Conservation (phyloP, 2,329 filamentous ascomycete genomes). For the Claviceps capensis region DNA sequence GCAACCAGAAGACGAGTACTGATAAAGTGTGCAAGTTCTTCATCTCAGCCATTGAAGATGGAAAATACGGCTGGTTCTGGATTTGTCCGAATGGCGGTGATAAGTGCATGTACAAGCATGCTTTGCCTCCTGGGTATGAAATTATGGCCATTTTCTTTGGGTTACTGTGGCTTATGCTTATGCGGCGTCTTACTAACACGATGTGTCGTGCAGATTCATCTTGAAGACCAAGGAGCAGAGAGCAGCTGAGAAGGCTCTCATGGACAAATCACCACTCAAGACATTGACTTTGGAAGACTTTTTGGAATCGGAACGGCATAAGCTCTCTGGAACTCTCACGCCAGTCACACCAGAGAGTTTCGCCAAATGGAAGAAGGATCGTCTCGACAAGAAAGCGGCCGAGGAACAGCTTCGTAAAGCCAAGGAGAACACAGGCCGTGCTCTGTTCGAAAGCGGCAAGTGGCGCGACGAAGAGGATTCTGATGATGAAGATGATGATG, state of each 20-base stretch:
- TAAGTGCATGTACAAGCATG: constrained; percentile 98
- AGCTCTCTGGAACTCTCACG: constrained; percentile 79
- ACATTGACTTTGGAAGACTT: constrained; percentile 96
- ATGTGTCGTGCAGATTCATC: constrained; percentile 52
- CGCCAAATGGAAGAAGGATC: constrained; percentile 93
- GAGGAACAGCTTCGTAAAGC: constrained; percentile 81
- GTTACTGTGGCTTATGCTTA: neutral
- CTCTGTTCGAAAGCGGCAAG: constrained; percentile 91
- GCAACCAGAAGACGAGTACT: constrained; percentile 86
- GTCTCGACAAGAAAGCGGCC: constrained; percentile 87
- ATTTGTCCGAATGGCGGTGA: constrained; percentile 90
- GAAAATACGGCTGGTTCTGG: constrained; percentile 99
- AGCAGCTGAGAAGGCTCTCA: constrained; percentile 83
- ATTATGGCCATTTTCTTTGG: neutral
- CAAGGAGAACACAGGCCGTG: constrained; percentile 90
- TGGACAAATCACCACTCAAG: constrained; percentile 91
- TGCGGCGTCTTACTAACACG: constrained; percentile 12
- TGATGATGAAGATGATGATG: constrained; percentile 45
- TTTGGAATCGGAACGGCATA: constrained; percentile 89
- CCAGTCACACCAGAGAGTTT: constrained; percentile 89
- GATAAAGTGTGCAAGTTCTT: constrained; percentile 99
- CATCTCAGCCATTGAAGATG: constrained; percentile 91
- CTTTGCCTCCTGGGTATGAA: constrained; percentile 80
- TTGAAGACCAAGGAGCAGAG: constrained; percentile 97
- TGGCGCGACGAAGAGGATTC: constrained; percentile 61